Base-by-base conservation (phyloP, 2,329 filamentous ascomycete species). In the Nannizzia gypsea region DNA sequence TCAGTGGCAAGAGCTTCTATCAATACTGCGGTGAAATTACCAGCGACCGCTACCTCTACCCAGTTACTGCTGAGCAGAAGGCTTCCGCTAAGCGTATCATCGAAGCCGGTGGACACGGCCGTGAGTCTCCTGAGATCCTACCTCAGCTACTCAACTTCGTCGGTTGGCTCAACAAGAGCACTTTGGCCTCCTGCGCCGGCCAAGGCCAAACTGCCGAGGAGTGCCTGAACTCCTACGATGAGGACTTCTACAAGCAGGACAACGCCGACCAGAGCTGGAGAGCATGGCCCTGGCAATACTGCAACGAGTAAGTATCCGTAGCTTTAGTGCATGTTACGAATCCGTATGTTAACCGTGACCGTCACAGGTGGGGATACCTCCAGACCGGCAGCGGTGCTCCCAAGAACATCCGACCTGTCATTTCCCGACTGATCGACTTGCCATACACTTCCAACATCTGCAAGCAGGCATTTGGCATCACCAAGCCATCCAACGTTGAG, bases 341-440 rank as follows among this genome's bases (percentile, higher is more conserved):
- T 54, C 56, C 46, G 34, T 11, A 24, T 36, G 9, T 36, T 36
- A 36, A 36, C 31, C 13, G 31, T 36, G 31, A 36, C 1, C 38
- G 9, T 17, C 20, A 15, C 13, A 81, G 83, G 79, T 93, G 88
- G 88, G 89, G 89, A 8, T 93, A 83, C 72, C 82, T 91, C 56
- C 81, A 86, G 64, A 89, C 87, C 0, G 89, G 89, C 55, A 85
- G 83, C 3, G 82, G 84, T 26, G 83, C 85, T 0, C 89, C 89
- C 0, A 66, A 74, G 0, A 75, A 81, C 61, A 79, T 84, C 59
- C 79, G 86, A 0, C 85, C 89, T 0, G 72, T 95, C 4, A 77
- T 93, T 56, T 92, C 89, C 0, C 85, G 89, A 13, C 78, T 83
- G 2, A 77, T 89, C 38, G 81, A 85, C 63, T 66, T 90, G 0